These are phyloP conservation scores for Lipomyces orientalis DNA, from an alignment of 805 yeast genomes.

Conservation along the genomic window DNA sequence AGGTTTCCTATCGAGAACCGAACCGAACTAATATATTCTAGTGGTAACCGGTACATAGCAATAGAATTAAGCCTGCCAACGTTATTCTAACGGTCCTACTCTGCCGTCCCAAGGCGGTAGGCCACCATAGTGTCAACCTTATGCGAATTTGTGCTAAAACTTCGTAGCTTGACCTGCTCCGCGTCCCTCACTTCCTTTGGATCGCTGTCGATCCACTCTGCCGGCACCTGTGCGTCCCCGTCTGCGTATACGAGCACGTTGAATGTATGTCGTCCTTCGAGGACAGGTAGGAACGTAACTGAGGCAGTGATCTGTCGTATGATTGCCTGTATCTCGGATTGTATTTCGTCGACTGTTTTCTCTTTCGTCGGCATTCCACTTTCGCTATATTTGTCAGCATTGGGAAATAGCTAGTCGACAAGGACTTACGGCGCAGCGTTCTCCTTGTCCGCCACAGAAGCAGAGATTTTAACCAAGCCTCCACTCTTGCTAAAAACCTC, in stretches of 20 bases:
- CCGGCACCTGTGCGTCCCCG: conserved; percentile 63
- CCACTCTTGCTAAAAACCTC: conserved; percentile 46
- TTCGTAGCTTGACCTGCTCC: conserved; percentile 72
- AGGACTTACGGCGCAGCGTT: conserved; percentile 26
- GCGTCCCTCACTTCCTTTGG: conserved; percentile 60
- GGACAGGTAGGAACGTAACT: conserved; percentile 79
- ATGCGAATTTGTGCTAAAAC: conserved; percentile 71
- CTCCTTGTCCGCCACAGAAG: conserved; percentile 20
- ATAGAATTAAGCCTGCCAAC: neutral
- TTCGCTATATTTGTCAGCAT: neutral
- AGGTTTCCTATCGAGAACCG: conserved; percentile 36
- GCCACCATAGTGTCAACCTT: conserved; percentile 75
- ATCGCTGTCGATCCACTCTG: conserved; percentile 85
- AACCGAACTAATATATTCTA: conserved; percentile 19
- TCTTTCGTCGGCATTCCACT: conserved; percentile 38
- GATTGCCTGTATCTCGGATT: conserved; percentile 79
- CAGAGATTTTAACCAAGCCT: neutral
- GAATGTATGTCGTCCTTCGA: conserved; percentile 72
- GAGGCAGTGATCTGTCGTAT: conserved; percentile 89
- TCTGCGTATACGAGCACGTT: conserved; percentile 85
- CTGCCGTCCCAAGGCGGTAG: conserved; percentile 50
- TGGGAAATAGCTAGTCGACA: too few relatives aligned
- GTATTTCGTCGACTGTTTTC: conserved; percentile 57
- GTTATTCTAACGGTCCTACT: neutral
- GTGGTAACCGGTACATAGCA: neutral